Percentiles rank a stretch among this genome's conserved stretches.
phyloP scores from a whole-genome alignment of 169 alveolate species.

The Eimeria necatrix region DNA sequence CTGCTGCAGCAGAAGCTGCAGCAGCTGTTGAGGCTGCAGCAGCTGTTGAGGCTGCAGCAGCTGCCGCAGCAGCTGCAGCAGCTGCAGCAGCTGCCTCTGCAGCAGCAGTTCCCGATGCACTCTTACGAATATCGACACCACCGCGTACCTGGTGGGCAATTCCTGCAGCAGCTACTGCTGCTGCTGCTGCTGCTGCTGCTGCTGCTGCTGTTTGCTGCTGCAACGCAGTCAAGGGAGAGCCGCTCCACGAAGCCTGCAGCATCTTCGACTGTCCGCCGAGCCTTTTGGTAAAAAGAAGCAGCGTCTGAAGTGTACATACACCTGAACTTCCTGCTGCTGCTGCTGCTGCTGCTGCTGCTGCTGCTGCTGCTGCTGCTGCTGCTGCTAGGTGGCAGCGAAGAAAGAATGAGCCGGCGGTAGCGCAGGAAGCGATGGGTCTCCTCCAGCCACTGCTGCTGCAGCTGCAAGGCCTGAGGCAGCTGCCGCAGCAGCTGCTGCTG shows the following conservation, averaged over 20 bases:
- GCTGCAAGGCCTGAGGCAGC: background rate
- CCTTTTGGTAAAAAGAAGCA: background rate
- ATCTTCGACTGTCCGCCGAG: background rate
- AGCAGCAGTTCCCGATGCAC: background rate
- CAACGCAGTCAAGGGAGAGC: background rate
- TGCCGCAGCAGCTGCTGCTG: background rate
- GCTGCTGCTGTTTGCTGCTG: background rate
- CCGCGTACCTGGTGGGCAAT: background rate
- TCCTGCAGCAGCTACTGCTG: background rate
- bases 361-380: conserved; percentile 10
- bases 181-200: background rate
- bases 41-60: background rate
- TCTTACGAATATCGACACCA: no score
- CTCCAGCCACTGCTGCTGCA: background rate
- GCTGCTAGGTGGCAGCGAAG: background rate
- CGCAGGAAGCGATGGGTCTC: background rate
- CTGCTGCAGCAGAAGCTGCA: background rate
- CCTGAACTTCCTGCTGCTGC: background rate
- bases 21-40: background rate
- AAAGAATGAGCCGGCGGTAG: background rate
- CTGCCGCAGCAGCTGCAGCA: background rate
- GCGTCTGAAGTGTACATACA: background rate
- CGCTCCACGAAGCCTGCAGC: background rate
- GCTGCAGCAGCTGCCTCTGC: background rate
- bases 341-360: background rate